These are phyloP conservation scores for Monilinia vaccinii-corymbosi DNA, from an alignment of 2,329 filamentous ascomycete genomes.

Conservation along the genomic window DNA sequence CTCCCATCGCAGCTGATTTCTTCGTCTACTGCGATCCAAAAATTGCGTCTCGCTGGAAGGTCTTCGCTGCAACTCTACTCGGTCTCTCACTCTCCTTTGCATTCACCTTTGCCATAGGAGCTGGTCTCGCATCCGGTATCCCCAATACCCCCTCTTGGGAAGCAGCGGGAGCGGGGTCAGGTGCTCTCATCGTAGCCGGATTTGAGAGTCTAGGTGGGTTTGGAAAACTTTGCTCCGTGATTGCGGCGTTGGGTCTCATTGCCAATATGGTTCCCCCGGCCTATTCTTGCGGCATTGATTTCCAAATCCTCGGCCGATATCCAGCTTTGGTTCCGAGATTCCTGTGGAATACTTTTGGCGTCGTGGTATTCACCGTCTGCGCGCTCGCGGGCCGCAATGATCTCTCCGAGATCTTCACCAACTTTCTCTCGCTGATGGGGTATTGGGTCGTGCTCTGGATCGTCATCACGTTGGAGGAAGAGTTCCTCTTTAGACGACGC, in stretches of 20 bases:
- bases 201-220: slow-evolving; percentile 51
- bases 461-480: slow-evolving; percentile 51
- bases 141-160: slow-evolving; percentile 43
- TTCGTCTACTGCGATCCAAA: slow-evolving; percentile 54
- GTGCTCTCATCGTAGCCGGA: slow-evolving; percentile 54
- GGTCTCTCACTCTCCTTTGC: slow-evolving; percentile 50
- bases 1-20: slow-evolving; percentile 55
- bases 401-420: slow-evolving; percentile 56
- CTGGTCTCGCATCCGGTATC: slow-evolving; percentile 53
- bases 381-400: slow-evolving; percentile 52
- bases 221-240: slow-evolving; percentile 56
- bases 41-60: slow-evolving; percentile 35
- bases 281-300: slow-evolving; percentile 57
- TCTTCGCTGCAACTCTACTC: slow-evolving; percentile 47
- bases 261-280: slow-evolving; percentile 57
- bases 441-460: slow-evolving; percentile 62
- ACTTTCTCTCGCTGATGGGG: slow-evolving; percentile 62
- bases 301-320: slow-evolving; percentile 54
- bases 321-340: slow-evolving; percentile 50
- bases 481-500: slow-evolving; percentile 48
- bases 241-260: slow-evolving; percentile 55
- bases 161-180: slow-evolving; percentile 50
- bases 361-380: slow-evolving; percentile 55
- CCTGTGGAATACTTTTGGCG: slow-evolving; percentile 54
- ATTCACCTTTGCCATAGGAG: slow-evolving; percentile 51